Evolutionary conservation across 305 asterid species (phyloP).

Genomic region (Nicotiana rustica): DNA sequence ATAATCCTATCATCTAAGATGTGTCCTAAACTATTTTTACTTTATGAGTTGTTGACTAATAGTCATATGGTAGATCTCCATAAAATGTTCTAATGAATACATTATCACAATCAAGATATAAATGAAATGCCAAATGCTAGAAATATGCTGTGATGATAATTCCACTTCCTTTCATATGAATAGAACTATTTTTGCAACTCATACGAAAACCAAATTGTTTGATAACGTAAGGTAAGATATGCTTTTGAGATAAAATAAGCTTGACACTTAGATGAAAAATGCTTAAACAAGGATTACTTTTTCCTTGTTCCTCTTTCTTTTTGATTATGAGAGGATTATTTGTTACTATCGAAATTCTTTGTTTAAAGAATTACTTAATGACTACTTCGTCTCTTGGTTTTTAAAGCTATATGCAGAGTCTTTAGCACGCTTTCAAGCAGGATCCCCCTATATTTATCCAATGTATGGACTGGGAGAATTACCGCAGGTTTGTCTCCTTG

Average conservation of each 20-base stretch:
- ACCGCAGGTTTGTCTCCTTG: conserved; percentile 78
- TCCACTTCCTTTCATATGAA: neutral
- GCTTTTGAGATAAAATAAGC: conserved; percentile 19
- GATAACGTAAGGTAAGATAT: neutral
- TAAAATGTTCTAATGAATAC: neutral
- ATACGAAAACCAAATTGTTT: neutral
- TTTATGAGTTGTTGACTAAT: neutral
- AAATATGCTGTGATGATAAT: neutral
- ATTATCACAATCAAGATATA: conserved; percentile 25
- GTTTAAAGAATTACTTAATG: conserved; percentile 13
- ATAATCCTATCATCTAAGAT: conserved; percentile 16
- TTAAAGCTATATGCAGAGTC: conserved; percentile 93
- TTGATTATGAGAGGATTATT: neutral
- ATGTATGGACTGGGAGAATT: conserved; percentile 94
- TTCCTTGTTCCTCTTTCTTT: neutral
- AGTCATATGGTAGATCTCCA: neutral
- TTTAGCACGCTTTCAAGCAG: conserved; percentile 90
- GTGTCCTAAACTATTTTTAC: neutral
- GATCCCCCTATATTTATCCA: conserved; percentile 97
- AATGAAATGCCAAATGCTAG: conserved; percentile 1
- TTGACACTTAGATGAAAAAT: neutral
- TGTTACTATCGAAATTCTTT: neutral
- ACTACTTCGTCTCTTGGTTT: conserved; percentile 33
- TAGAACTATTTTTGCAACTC: neutral
- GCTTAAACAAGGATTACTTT: conserved; percentile 1